Evolutionary conservation across 768 basidiomycete genomes (phyloP).

Genomic region (Calocybe indica): DNA sequence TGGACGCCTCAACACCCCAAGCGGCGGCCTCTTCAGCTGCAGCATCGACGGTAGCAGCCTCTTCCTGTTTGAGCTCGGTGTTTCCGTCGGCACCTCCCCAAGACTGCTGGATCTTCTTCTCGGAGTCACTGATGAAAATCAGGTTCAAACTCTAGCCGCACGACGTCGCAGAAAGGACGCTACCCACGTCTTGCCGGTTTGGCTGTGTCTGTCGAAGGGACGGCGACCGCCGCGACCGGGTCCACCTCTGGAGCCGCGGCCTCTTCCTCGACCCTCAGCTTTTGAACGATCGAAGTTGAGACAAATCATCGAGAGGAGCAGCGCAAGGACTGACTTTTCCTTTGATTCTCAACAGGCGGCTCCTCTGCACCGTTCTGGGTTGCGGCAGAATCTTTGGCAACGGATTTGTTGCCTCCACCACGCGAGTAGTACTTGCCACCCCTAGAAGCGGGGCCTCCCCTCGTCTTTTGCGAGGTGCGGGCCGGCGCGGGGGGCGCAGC

Average conservation of each 20-base stretch:
- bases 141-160: background rate
- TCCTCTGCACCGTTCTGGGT: slow-evolving; percentile 38
- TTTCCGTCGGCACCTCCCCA: slow-evolving; percentile 93
- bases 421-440: slow-evolving; percentile 67
- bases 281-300: slow-evolving; percentile 8
- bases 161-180: background rate
- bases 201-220: slow-evolving; percentile 81
- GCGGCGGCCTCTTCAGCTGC: slow-evolving; percentile 47
- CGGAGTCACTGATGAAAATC: slow-evolving; percentile 62
- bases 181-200: slow-evolving; percentile 76
- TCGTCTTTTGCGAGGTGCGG: slow-evolving; percentile 37
- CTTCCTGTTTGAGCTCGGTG: slow-evolving; percentile 77
- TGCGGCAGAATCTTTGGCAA: slow-evolving; percentile 28
- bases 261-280: slow-evolving; percentile 48
- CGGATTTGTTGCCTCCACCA: slow-evolving; percentile 39
- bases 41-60: slow-evolving; percentile 69
- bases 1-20: slow-evolving; percentile 23
- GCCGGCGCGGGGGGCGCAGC: slow-evolving; percentile 35
- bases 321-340: slow-evolving; percentile 27
- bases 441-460: slow-evolving; percentile 56
- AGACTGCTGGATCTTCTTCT: slow-evolving; percentile 90
- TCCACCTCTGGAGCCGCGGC: slow-evolving; percentile 46
- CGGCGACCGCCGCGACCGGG: slow-evolving; percentile 59
- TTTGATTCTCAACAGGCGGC: slow-evolving; percentile 26
- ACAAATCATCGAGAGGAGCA: slow-evolving; percentile 1